A percentile compares a stretch with the other conserved stretches of the same genome.
Evolutionary conservation across 768 basidiomycete species (phyloP).

Genomic region (Russula foetens): DNA sequence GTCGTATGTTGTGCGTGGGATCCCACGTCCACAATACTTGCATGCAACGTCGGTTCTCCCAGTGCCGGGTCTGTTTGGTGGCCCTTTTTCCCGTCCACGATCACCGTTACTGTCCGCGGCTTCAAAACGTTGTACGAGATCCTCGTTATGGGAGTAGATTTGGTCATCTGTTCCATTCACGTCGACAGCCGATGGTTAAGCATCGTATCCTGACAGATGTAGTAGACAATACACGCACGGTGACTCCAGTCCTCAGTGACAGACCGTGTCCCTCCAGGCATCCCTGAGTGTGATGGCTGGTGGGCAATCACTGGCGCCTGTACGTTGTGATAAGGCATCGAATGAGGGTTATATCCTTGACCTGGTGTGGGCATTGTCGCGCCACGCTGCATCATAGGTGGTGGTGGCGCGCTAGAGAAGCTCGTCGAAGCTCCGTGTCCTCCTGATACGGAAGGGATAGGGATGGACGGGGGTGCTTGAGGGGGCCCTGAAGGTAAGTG

Average conservation of each 20-base stretch:
- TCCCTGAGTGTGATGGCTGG: not conserved
- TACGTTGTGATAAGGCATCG: not conserved
- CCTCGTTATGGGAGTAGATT: no score
- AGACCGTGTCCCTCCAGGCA: not conserved
- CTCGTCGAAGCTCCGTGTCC: not conserved
- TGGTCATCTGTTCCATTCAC: no score
- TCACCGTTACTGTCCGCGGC: no score
- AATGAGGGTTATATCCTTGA: not conserved
- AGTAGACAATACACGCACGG: not conserved
- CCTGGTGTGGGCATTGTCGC: not conserved
- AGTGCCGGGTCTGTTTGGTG: no score
- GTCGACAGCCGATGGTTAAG: not conserved
- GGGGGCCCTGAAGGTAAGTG: not conserved
- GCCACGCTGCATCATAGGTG: not conserved
- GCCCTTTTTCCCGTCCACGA: no score
- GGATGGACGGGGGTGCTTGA: not conserved
- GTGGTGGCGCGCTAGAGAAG: not conserved
- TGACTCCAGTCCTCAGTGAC: not conserved
- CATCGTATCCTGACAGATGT: no score
- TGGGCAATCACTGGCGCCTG: not conserved
- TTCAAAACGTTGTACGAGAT: no score
- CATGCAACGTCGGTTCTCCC: no score
- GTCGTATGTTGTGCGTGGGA: no score
- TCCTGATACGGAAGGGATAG: not conserved
- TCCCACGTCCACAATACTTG: no score